These are phyloP conservation scores for Scedosporium boydii DNA, from an alignment of 2,329 filamentous ascomycete genomes.

Conservation along the genomic window DNA sequence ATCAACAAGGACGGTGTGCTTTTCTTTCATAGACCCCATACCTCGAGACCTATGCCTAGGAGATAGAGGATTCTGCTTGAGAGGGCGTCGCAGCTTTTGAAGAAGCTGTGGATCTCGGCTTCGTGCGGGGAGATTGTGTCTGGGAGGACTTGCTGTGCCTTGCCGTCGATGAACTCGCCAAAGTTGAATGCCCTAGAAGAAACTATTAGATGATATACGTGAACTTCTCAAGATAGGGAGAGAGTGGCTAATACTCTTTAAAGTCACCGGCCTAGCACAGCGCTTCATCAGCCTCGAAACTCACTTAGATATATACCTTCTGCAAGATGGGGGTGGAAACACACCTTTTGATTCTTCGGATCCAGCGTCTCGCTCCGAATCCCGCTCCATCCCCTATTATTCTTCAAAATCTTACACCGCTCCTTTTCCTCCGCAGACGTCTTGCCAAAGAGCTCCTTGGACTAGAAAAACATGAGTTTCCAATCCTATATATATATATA, in stretches of 20 bases:
- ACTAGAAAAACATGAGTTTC: constrained; percentile 26
- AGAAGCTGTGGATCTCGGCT: constrained; percentile 55
- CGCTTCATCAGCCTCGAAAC: background rate
- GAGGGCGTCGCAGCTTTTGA: constrained; percentile 59
- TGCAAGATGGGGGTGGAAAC: constrained; percentile 11
- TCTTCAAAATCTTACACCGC: constrained; percentile 61
- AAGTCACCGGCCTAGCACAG: constrained; percentile 61
- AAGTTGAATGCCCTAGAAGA: constrained; percentile 76
- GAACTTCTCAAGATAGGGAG: background rate
- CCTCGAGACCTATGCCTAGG: constrained; percentile 67
- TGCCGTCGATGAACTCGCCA: constrained; percentile 60
- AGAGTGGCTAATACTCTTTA: constrained; percentile 57
- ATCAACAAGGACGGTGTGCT: too few relatives aligned
- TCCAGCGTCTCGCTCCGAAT: constrained; percentile 87
- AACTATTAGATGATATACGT: constrained; percentile 2
- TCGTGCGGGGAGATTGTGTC: constrained; percentile 49
- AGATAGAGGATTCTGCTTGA: constrained; percentile 65
- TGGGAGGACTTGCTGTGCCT: constrained; percentile 71
- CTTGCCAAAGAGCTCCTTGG: constrained; percentile 58
- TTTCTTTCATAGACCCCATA: too few relatives aligned
- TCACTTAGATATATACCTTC: background rate
- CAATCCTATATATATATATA: constrained; percentile 20
- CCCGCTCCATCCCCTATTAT: constrained; percentile 82
- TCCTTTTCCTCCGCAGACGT: constrained; percentile 64
- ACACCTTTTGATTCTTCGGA: constrained; percentile 68